These are phyloP conservation scores for Paxillus rubicundulus DNA, from an alignment of 768 basidiomycete species.

Conservation along the genomic window DNA sequence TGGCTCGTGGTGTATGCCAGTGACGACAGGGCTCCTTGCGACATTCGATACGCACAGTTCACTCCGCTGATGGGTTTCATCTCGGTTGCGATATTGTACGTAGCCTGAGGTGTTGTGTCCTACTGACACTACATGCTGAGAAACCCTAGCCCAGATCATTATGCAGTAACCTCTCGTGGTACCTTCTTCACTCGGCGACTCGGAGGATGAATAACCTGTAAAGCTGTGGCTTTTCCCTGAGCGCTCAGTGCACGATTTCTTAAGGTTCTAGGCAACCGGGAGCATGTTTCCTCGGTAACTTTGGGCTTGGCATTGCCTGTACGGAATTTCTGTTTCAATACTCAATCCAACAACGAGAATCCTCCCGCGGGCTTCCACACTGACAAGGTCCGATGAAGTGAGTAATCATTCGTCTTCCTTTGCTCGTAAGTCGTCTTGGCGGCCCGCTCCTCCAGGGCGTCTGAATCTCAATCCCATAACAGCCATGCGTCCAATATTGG, in stretches of 20 bases:
- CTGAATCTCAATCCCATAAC: background rate
- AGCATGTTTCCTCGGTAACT: background rate
- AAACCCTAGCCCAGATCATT: no score
- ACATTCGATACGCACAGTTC: no score
- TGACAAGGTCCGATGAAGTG: background rate
- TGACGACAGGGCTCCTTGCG: no score
- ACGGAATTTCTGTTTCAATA: background rate
- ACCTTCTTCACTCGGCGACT: background rate
- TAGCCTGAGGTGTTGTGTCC: no score
- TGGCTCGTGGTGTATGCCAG: no score
- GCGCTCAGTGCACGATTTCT: no score
- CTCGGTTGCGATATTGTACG: background rate
- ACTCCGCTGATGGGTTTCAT: background rate
- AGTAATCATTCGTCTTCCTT: background rate
- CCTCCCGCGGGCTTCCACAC: background rate
- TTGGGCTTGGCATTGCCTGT: background rate
- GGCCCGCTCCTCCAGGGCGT: background rate
- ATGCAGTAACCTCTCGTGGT: background rate
- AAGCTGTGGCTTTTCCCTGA: background rate
- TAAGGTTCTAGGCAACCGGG: background rate
- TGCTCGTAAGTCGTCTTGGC: conserved; percentile 1
- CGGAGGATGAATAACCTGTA: background rate
- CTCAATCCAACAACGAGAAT: background rate
- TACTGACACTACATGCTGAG: no score
- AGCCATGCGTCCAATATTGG: background rate